Base-by-base conservation (phyloP, 2,329 filamentous ascomycete species). In the Fusarium clavum region DNA sequence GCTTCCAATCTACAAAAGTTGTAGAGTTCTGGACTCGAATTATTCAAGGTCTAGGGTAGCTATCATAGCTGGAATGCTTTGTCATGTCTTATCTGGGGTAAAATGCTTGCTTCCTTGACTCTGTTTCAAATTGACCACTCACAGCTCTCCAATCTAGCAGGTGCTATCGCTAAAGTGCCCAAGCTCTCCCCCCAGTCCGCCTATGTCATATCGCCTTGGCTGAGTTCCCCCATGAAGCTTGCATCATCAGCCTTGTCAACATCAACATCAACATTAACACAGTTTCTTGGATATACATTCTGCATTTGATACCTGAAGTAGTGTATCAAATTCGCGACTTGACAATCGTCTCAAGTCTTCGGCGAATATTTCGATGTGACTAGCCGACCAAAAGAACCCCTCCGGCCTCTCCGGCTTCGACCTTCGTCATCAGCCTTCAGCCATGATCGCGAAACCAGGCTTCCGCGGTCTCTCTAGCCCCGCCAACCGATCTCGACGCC, bases 381-480 rank as follows among this genome's bases (percentile, higher is more conserved):
- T 61, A 56, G 48, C 61, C 38, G 65, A 64, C 63, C 52, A 44
- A 41, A 70, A 74, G 55, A 59, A 66, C 64, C 67, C 49, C 45
- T 41, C 61, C 73, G 72, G 64, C 57, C 49, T 48, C 56, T 61
- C 62, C 61, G 62, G 64, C 61, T 59, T 62, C 68, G 54, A 57
- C 41, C 25, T 46, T 40, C 44, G 30, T 44, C 47, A 38, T 64
- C 52, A 60, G 24, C 59, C 41, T 34, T 22, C 64, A 69, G 49
- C 43, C 57, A 76, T 75, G 67, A 72, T 73, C 65, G 69, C 67
- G 62, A 54, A 48, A 63, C 55, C 52, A 49, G 55, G 49, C 51
- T 57, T 60, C 47, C 61, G 60, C 59, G 66, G 58, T 54, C 67
- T 70, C 59, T 58, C 60, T 20, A 68, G 61, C 40, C 65, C 67